Conservation (phyloP, 2,329 filamentous ascomycete species). For the Exophiala aquamarina region DNA sequence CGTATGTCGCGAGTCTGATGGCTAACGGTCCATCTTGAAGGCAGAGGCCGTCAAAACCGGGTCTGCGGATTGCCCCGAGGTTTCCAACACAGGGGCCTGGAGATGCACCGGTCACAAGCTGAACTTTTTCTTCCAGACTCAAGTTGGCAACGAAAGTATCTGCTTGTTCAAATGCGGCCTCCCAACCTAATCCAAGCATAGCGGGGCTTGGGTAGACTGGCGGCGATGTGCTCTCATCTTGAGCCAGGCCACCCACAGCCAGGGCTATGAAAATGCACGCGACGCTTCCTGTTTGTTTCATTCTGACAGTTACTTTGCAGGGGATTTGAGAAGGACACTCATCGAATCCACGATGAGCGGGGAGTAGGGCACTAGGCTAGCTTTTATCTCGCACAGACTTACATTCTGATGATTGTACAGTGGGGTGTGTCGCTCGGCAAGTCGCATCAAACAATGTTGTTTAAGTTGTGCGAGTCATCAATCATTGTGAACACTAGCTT, state of each 20-base stretch:
- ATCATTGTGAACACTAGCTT: no score
- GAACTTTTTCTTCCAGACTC: conserved; percentile 45
- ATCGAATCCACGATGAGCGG: no score
- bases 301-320: no score
- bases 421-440: no score
- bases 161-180: conserved; percentile 38
- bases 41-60: conserved; percentile 36
- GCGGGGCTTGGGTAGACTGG: conserved; percentile 25
- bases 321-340: no score
- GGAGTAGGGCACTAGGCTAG: no score
- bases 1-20: conserved; percentile 26
- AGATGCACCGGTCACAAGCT: conserved; percentile 35
- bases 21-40: conserved; percentile 28
- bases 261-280: no score
- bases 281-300: no score
- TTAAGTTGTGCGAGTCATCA: no score
- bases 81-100: conserved; percentile 35
- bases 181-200: conserved; percentile 36
- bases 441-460: no score
- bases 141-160: conserved; percentile 39
- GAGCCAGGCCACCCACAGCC: conserved; percentile 2
- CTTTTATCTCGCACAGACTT: no score
- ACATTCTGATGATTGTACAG: no score
- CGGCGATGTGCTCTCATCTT: conserved; percentile 16
- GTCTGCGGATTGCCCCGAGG: conserved; percentile 33